Evolutionary conservation across 2,329 filamentous ascomycete species (phyloP), one percentile per base, ranked within the genome.

Genomic region (Daldinia sp.): DNA sequence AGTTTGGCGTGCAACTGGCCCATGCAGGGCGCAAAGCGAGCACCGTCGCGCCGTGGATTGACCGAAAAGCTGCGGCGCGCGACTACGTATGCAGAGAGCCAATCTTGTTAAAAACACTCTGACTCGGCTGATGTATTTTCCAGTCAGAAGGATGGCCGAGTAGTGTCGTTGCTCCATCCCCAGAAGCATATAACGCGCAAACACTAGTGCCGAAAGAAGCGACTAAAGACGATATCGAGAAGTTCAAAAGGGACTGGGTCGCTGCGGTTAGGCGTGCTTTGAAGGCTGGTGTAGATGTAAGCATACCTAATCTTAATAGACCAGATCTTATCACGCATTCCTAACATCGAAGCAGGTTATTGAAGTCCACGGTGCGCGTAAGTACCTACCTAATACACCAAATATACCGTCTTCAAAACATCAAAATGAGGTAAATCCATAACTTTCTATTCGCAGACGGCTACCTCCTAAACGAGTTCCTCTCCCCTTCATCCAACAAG

Each of bases 401-500:
- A 33, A 6, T 6, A 12, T 7, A 18, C 12, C 26, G 20, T 23
- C 20, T 23, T 23, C 20, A 23, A 23, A 23, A 23, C 2, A 23
- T 23, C 20, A 23, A 23, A 23, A 23, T 23, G 20, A 23, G 20
- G 20, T 37, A 35, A 20, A n/a, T 10, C 5, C 33, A 26, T 3
- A 56, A 59, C 41, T 13, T 10, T 18, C 12, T 13, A n/a, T 4
- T 20, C 54, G 82, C 82, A 7, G 84, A 86, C 68, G 82, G 83
- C 18, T 85, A 85, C 70, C 78, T 85, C 33, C 78, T 85, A 13
- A 80, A 81, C 59, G 78, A 82, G 63, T 86, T 85, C 74, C 77
- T 85, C 58, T 81, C 81, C 1, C 78, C 79, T 10, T 74, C 78
- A 7, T 80, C 80, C 39, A 86, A 86, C 76, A 77, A 79, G 63